Evolutionary conservation across 192 early-diverging fungal genomes (phyloP), one percentile per base, ranked within the genome.

Genomic region (Haplosporangium gracile): DNA sequence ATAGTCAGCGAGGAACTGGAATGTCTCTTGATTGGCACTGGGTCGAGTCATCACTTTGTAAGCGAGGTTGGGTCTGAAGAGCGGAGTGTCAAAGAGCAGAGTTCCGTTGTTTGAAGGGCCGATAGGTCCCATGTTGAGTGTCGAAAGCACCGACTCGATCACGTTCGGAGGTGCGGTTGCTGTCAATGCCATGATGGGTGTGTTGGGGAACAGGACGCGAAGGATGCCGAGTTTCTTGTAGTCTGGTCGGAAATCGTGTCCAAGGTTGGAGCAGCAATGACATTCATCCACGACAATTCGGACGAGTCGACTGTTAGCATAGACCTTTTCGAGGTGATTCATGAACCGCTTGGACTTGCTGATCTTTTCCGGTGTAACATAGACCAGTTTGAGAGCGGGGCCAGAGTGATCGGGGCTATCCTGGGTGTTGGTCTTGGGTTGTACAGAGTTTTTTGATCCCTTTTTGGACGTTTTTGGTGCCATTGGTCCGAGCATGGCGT

Each of bases 271-370:
- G 29, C 97, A 92, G 79, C 98, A 99, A 75, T 99, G 98, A 13
- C 97, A 97, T 89, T 99, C 98, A 81, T 99, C 98, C n/a, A 99
- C 90, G 4, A 98, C 98, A 87, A 99, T 95, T 75, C 96, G 89
- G 0, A 95, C 93, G n/a, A 98, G 83, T 65, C 90, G 83, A 34
- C 91, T 87, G 26, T 91, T 90, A 10, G 80, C 53, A 72, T 97
- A 85, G 15, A 98, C 88, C 16, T 74, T 78, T 11, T 92, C 82
- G 8, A 97, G 85, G 1, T 91, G 85, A 13, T 89, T 90, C 72
- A 89, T 90, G 42, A 96, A 93, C 73, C 92, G 85, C n/a, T 84
- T 75, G 72, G 94, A 96, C 76, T 93, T 94, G 78, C 89, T 91
- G 63, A 98, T 89, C 90, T 96, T 93, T 81, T 96, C 95, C 10